A percentile compares a stretch with the other conserved stretches of the same genome.
These are phyloP conservation scores for Zygoascus flipseniorum DNA, from an alignment of 805 yeast species.

Conservation along the genomic window DNA sequence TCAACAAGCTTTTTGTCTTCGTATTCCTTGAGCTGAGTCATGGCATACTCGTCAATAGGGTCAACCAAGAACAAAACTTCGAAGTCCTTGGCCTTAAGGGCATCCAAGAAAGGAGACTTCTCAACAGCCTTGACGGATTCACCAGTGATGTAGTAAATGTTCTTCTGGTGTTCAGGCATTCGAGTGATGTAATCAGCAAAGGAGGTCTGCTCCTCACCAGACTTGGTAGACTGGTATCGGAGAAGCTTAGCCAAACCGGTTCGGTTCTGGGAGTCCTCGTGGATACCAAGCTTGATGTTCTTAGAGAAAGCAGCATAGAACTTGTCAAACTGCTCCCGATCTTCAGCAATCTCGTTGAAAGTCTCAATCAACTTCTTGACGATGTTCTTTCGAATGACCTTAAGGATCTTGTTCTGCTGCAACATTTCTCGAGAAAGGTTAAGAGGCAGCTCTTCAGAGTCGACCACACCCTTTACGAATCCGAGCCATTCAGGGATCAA, in stretches of 20 bases:
- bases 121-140: conserved; percentile 96
- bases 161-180: conserved; percentile 99
- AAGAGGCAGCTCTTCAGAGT: conserved; percentile 98
- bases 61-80: conserved; percentile 97
- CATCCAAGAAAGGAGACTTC: conserved; percentile 98
- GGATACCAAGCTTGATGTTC: conserved; percentile 98
- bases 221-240: conserved; percentile 95
- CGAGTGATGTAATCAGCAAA: conserved; percentile 96
- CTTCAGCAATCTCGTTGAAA: conserved; percentile 99
- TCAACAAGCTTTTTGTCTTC: conserved; percentile 99
- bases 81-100: conserved; percentile 95
- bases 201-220: conserved; percentile 88
- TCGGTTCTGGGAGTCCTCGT: conserved; percentile 98
- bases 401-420: conserved; percentile 99
- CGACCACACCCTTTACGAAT: conserved; percentile 98
- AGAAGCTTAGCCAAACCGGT: conserved; percentile 87
- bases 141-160: conserved; percentile 98
- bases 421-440: conserved; percentile 99
- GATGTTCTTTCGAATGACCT: conserved; percentile 98
- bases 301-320: conserved; percentile 96
- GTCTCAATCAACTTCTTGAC: conserved; percentile 98
- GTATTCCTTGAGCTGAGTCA: conserved; percentile 98
- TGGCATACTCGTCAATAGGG: conserved; percentile 99
- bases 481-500: conserved; percentile 98
- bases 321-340: conserved; percentile 95